phyloP scores from a whole-genome alignment of 2,329 filamentous ascomycete genomes.

The Colletotrichum sansevieriae region DNA sequence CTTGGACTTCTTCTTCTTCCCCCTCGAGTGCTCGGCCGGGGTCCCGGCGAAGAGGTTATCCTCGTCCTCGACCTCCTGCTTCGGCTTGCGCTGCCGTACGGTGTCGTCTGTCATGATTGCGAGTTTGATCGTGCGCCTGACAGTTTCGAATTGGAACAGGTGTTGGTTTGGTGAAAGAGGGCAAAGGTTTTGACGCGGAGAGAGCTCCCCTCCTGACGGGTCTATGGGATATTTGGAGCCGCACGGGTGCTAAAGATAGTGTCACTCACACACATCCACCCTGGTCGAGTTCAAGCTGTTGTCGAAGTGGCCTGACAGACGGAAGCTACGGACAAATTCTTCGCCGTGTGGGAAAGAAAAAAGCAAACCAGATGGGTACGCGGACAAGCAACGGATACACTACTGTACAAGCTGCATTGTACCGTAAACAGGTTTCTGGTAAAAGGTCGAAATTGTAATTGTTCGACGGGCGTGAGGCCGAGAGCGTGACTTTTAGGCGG shows the following conservation, averaged over 20 bases:
- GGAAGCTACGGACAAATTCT: background rate
- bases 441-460: background rate
- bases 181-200: background rate
- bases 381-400: background rate
- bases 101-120: conserved; percentile 52
- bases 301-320: conserved; percentile 16
- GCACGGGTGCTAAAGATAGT: conserved; percentile 16
- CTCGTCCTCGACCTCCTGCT: conserved; percentile 45
- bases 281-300: background rate
- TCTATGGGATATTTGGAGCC: conserved; percentile 17
- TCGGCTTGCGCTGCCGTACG: conserved; percentile 60
- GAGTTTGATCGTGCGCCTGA: conserved; percentile 43
- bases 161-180: background rate
- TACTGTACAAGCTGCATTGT: background rate
- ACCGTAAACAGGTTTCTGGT: conserved; percentile 4
- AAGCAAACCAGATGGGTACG: background rate
- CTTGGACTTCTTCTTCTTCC: conserved; percentile 47
- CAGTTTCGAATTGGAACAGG: background rate
- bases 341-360: background rate
- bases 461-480: conserved; percentile 25
- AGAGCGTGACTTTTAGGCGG: conserved; percentile 38
- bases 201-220: background rate
- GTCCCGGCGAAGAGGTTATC: conserved; percentile 49
- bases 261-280: background rate
- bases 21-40: conserved; percentile 43